Evolutionary conservation across 139 green algal genomes (phyloP).

Genomic region (Micractinium sp.): DNA sequence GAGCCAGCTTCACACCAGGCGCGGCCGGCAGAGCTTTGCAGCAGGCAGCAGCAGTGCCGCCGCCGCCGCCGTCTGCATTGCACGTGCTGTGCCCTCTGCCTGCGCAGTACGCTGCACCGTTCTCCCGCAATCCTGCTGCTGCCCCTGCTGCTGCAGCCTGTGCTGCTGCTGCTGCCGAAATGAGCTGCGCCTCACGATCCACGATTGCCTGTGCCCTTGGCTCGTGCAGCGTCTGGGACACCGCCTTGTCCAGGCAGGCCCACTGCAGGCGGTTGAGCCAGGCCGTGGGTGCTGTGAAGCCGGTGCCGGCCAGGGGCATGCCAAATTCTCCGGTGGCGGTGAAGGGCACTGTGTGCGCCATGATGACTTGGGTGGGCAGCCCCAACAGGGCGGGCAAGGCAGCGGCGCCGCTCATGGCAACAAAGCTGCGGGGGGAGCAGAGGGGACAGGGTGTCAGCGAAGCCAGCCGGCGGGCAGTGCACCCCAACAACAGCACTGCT

Average conservation of each 20-base stretch:
- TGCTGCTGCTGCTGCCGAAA: too few species aligned
- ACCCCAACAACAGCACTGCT: too few species aligned
- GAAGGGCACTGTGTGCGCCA: slow-evolving; percentile 28
- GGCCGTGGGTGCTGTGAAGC: slow-evolving; percentile 11
- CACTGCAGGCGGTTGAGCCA: slow-evolving; percentile 30
- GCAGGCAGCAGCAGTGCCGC: too few species aligned
- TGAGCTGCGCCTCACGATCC: background rate
- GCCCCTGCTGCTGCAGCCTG: too few species aligned
- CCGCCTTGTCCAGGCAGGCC: background rate
- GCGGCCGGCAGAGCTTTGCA: background rate
- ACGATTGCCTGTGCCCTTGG: background rate
- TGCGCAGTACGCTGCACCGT: too few species aligned
- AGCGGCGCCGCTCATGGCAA: background rate
- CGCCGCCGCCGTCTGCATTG: too few species aligned
- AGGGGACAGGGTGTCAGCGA: background rate
- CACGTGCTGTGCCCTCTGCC: too few species aligned
- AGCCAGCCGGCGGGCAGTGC: background rate
- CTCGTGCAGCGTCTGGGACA: background rate
- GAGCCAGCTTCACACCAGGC: background rate
- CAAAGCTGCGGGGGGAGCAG: background rate
- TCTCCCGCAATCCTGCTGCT: too few species aligned
- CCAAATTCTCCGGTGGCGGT: slow-evolving; percentile 12
- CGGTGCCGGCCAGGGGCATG: slow-evolving; percentile 18
- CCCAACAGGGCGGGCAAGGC: background rate
- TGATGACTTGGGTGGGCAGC: slow-evolving; percentile 4